Conservation (phyloP, 257 asterid species). For the Solanum rostratum region DNA sequence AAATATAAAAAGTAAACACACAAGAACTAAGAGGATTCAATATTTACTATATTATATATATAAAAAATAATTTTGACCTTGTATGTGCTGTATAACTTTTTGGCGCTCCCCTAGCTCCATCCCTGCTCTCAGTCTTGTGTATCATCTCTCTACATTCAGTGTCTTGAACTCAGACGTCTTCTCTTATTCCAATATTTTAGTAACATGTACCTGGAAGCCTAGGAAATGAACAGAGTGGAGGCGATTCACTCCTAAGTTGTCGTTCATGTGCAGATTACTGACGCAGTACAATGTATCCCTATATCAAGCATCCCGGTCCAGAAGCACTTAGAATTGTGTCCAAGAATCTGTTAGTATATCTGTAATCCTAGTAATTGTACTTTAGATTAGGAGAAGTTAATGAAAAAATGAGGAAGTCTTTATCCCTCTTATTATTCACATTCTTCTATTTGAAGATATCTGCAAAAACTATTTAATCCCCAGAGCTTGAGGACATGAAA, state of each 20-base stretch:
- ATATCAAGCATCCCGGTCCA: neutral
- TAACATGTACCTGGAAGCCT: neutral
- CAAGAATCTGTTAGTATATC: neutral
- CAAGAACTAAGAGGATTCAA: neutral
- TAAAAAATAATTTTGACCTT: neutral
- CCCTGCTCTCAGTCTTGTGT: neutral
- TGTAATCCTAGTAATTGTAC: neutral
- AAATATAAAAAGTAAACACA: neutral
- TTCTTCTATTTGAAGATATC: neutral
- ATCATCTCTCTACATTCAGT: neutral
- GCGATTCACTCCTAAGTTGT: neutral
- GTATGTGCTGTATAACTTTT: neutral
- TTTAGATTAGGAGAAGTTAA: neutral
- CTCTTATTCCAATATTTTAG: neutral
- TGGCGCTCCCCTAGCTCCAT: neutral
- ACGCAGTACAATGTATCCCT: neutral
- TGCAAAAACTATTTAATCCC: neutral
- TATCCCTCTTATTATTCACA: neutral
- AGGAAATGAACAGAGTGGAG: neutral
- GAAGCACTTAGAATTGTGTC: neutral
- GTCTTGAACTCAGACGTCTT: neutral
- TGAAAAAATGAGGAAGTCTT: neutral
- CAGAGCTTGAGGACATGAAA: neutral
- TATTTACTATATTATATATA: neutral
- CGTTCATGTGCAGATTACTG: neutral